A percentile compares a stretch with the other conserved stretches of the same genome.
Conservation (phyloP, 441 rosid species). For the Mallotus japonicus region DNA sequence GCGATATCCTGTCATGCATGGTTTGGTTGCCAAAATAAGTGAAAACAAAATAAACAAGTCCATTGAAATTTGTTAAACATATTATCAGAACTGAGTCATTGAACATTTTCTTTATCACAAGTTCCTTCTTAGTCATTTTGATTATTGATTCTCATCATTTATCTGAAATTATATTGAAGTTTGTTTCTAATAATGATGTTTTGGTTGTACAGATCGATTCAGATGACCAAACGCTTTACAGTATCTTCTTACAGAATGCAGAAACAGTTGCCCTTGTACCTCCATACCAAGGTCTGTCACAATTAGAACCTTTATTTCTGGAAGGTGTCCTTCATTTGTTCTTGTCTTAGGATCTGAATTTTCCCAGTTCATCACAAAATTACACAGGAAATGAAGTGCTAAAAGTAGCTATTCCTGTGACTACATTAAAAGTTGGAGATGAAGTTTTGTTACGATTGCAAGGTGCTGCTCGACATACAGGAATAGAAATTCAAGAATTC, state of each 20-base stretch:
- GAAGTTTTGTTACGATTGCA: conserved; percentile 59
- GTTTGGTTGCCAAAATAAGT: conserved; percentile 1
- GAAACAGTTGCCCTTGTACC: conserved; percentile 75
- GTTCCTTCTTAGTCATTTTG: neutral
- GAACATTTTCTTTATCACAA: neutral
- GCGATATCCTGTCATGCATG: neutral
- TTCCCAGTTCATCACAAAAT: neutral
- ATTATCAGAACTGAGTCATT: neutral
- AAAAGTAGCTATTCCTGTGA: conserved; percentile 54
- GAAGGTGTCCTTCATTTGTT: conserved; percentile 13
- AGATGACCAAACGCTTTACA: conserved; percentile 39
- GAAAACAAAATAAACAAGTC: neutral
- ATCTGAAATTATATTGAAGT: neutral
- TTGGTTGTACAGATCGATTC: conserved; percentile 40
- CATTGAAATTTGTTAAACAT: neutral
- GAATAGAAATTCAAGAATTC: conserved; percentile 83
- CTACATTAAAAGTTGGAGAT: conserved; percentile 69
- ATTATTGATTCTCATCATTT: neutral
- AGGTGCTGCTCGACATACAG: conserved; percentile 85
- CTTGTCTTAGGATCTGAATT: neutral
- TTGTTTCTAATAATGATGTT: neutral
- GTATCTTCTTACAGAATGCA: conserved; percentile 76
- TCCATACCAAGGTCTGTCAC: conserved; percentile 52
- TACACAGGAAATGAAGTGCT: conserved; percentile 42
- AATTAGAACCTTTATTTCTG: conserved; percentile 7